phyloP scores from a whole-genome alignment of 805 yeast genomes.

The Candida railenensis region DNA sequence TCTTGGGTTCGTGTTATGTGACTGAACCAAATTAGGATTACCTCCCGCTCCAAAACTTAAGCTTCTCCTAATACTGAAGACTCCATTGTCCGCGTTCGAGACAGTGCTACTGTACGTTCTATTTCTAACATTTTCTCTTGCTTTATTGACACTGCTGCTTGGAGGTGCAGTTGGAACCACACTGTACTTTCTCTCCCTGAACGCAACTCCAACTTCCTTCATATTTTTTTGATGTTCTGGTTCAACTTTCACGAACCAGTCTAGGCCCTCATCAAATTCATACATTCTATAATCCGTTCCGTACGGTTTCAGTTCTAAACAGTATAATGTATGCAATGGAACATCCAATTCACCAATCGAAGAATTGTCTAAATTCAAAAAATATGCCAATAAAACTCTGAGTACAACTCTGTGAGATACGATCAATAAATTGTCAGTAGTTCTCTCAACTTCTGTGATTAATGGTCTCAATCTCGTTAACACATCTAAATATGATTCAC shows the following conservation, averaged over 20 bases:
- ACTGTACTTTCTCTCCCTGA: conserved; percentile 66
- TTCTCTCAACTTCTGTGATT: conserved; percentile 89
- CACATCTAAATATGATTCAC: conserved; percentile 93
- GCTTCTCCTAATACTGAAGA: conserved; percentile 28
- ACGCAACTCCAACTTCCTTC: conserved; percentile 68
- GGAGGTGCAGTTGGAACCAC: conserved; percentile 79
- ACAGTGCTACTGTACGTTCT: conserved; percentile 3
- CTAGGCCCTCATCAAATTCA: conserved; percentile 76
- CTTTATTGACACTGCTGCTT: conserved; percentile 10
- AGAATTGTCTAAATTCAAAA: conserved; percentile 75
- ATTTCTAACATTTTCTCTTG: conserved; percentile 1
- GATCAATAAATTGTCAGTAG: conserved; percentile 79
- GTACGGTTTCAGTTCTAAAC: conserved; percentile 89
- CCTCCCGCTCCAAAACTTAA: conserved; percentile 14
- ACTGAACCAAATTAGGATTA: background rate
- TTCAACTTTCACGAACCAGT: conserved; percentile 74
- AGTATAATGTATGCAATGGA: conserved; percentile 87
- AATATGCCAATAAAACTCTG: conserved; percentile 83
- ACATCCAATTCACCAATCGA: conserved; percentile 88
- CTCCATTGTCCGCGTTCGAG: conserved; percentile 6
- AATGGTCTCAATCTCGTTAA: conserved; percentile 86
- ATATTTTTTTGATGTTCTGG: conserved; percentile 58
- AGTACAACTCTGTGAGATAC: conserved; percentile 91
- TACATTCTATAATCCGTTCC: conserved; percentile 93
- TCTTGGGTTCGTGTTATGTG: background rate